Base-by-base conservation (phyloP, 2,329 filamentous ascomycete genomes). In the Byssothecium circinans region DNA sequence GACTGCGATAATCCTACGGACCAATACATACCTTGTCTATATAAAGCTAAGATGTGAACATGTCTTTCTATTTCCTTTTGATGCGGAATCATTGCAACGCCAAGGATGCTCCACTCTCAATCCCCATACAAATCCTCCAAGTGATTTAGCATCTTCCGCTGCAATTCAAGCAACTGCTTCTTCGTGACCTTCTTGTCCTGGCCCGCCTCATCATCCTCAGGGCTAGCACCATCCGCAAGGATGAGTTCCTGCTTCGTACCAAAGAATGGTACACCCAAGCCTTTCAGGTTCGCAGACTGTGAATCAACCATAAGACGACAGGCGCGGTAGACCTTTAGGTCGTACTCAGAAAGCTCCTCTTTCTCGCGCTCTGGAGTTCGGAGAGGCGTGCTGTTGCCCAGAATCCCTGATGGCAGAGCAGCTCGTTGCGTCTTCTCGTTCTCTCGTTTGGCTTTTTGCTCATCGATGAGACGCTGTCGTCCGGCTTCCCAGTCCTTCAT, bases 261-360 rank as follows among this genome's bases (percentile, higher is more conserved):
- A 40, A 69, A 70, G 45, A 70, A 70, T 0, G 67, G 67, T 11
- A 69, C 64, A 8, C 65, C 81, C 25, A 87, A 63, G 7, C 67
- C 71, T 47, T 80, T 80, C 38, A 88, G 65, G 53, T 82, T 81
- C 1, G 68, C 65, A 6, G 73, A 75, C 67, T 86, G 81, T 12
- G 78, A 78, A n/a, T 75, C 73, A 0, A 79, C 75, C 84, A 88
- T 86, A 10, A 80, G 73, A 33, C 69, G 69, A 41, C 80, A 78
- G 2, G 83, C 83, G 45, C 73, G 76, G 56, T 86, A 81, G 14
- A 87, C 81, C 60, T 87, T 87, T 43, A 70, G 68, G 54, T 87
- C 83, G 60, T 83, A 87, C 17, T 73, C 73, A 23, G 71, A 63
- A 7, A 87, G 68, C 63, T 87, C 84, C 39, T 75, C 72, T 27